phyloP scores from a whole-genome alignment of 2,329 filamentous ascomycete species.

The Trichoderma oligosporum region DNA sequence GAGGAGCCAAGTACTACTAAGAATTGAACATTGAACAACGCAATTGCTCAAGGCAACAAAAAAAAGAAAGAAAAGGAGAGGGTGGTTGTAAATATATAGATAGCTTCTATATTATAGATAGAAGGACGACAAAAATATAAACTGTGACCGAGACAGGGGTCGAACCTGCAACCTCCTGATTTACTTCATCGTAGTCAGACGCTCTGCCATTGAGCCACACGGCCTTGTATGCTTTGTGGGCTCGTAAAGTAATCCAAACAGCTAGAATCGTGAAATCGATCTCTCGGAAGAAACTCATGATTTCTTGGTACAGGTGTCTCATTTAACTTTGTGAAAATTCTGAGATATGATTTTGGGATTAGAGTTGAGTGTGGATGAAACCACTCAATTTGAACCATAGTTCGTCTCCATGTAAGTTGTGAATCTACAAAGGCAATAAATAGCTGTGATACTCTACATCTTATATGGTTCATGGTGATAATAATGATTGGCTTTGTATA shows the following conservation, averaged over 20 bases:
- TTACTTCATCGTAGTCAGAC: slow-evolving; percentile 19
- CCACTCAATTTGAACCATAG: too few relatives aligned
- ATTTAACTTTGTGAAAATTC: neutral
- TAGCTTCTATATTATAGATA: neutral
- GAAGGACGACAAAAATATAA: neutral
- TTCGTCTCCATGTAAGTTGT: too few relatives aligned
- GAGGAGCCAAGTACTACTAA: too few relatives aligned
- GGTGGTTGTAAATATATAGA: neutral
- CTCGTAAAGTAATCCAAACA: neutral
- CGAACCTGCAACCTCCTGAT: slow-evolving; percentile 20
- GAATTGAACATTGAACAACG: too few relatives aligned
- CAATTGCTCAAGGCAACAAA: neutral
- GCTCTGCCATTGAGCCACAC: slow-evolving; percentile 20
- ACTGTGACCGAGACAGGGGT: slow-evolving; percentile 19
- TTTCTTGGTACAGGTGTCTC: neutral
- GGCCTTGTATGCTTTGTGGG: neutral
- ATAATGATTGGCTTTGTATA: too few relatives aligned
- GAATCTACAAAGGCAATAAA: too few relatives aligned
- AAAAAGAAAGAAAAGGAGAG: neutral
- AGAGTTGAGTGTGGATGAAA: too few relatives aligned
- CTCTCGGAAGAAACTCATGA: neutral
- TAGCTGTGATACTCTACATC: too few relatives aligned
- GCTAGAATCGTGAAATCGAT: neutral
- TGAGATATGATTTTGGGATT: too few relatives aligned
- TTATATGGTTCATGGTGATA: too few relatives aligned